Base-by-base conservation (phyloP, 257 asterid genomes). In the Jacaranda copaia region DNA sequence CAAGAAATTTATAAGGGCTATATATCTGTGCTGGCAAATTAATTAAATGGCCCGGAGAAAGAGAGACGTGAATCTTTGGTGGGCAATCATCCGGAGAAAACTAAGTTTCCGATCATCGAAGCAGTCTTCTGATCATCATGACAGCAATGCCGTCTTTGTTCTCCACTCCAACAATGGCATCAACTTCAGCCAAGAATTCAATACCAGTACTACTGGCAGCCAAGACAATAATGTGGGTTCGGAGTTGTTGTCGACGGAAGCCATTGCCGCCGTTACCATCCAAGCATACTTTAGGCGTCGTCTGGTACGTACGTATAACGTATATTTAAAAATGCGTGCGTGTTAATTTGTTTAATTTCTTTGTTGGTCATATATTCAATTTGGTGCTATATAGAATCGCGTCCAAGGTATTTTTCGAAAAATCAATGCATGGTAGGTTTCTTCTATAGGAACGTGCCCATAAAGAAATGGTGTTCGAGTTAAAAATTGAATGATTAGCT, bases 221-320 rank as follows among this genome's bases (percentile, higher is more conserved):
- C 76, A 40, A 46, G 58, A 70, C 62, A 70, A 51, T 11, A 19
- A n/a, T 55, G 16, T 53, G 4, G 77, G 57, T 46, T 35, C 70
- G 0, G 75, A 79, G 20, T 83, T 83, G 81, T 18, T 77, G 25
- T 78, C 90, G 45, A 84, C 72, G 78, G 89, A 91, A 79, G 91
- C 85, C 20, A 73, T 87, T 48, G 97, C 98, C 18, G 93, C 98
- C 77, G 80, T 84, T 79, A 79, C 86, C 36, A 91, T 93, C 73
- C 96, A 93, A 81, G 84, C 96, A 64, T 85, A 81, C 78, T 87
- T 90, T 73, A 85, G 97, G 86, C 83, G 87, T 9, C 97, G 90
- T 85, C 95, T 93, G 43, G 97, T 91, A 88, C 58, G 60, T 51
- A 71, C 11, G 14, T 25, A 25, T 25, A 25, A 71, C 11, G 14